Evolutionary conservation across 1,139 yeast species (phyloP), one percentile per base, ranked within the genome.

Genomic region (Kluyveromyces sp.): DNA sequence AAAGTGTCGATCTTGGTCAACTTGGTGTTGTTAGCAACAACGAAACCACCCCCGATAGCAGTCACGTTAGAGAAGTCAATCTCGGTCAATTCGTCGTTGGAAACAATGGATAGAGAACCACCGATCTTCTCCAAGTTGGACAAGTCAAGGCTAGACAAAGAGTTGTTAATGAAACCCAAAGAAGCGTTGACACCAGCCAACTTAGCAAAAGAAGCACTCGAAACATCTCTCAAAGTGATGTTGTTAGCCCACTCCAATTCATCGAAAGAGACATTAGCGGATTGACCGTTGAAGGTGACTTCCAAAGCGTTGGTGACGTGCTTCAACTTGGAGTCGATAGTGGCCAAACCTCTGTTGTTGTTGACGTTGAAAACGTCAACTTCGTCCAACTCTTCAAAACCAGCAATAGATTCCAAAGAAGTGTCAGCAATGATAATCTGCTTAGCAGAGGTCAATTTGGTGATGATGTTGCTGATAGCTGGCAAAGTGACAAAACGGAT

Each of bases 1-100:
- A 92, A 86, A 60, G 89, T 89, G 47, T 73, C 71, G 64, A 92
- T 73, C 48, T 75, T 61, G 46, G 64, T 66, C 65, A 89, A 79
- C 50, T 75, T 67, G 53, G 83, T 71, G 80, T 92, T 92, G 80
- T 87, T 87, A 53, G 83, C 78, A 63, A 92, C 73, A 63, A 77
- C 81, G 67, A 92, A 83, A 67, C 88, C 94, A 76, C 97, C 97
- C 63, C 86, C 86, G 61, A 92, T 72, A 40, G 76, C 53, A 51
- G 78, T 71, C 68, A 92, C 78, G 61, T 73, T 64, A 47, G 86
- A 74, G 76, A 88, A 83, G 54, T 82, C 79, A 49, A 85, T 59
- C 58, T 73, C 77, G 58, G 77, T 75, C 66, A 92, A 78, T 48
- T 83, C 75, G 48, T 75, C 74, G 75, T 92, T 92, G 59, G 81